A percentile compares a stretch with the other conserved stretches of the same genome.
phyloP scores from a whole-genome alignment of 345 rosid species.

The Corymbia maculata region DNA sequence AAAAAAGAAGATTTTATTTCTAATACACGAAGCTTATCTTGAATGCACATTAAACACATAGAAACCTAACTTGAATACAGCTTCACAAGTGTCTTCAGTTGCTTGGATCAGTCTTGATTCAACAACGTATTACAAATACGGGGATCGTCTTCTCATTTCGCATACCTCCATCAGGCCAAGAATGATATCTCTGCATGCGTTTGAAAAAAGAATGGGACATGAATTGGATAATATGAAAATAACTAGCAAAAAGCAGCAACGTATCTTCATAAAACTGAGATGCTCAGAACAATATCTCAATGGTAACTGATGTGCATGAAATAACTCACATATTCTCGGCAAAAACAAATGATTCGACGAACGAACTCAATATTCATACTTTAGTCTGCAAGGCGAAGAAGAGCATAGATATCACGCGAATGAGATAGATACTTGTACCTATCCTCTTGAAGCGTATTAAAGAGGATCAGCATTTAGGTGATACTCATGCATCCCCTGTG shows the following conservation, averaged over 20 bases:
- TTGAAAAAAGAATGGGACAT: not conserved
- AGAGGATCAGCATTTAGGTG: not conserved
- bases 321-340: not conserved
- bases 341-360: not conserved
- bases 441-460: not conserved
- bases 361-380: not conserved
- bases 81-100: not conserved
- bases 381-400: not conserved
- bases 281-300: not conserved
- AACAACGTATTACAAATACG: rapidly evolving
- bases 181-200: not conserved
- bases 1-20: not conserved
- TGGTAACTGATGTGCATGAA: not conserved
- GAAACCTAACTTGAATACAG: not conserved
- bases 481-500: not conserved
- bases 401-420: rapidly evolving
- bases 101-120: not conserved
- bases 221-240: not conserved
- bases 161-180: not conserved
- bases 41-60: not conserved
- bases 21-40: not conserved
- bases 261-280: not conserved
- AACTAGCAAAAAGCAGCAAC: not conserved
- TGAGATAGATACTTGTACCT: not conserved
- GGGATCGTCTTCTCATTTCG: not conserved